phyloP scores from a whole-genome alignment of 2,329 filamentous ascomycete genomes.

The Neobulgaria alba region DNA sequence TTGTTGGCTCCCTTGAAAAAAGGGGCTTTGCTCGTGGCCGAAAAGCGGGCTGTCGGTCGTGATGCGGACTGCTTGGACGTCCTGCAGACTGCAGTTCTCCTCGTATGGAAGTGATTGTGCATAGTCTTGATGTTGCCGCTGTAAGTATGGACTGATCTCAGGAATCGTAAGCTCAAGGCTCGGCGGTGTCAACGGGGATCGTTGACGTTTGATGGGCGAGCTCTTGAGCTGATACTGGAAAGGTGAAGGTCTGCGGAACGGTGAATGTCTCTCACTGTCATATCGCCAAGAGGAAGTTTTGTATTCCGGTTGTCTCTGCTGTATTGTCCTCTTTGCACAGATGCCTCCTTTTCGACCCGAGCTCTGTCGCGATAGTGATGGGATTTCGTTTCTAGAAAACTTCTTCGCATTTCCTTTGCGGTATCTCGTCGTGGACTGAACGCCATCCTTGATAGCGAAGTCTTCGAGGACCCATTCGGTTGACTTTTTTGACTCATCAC shows the following conservation, averaged over 20 bases:
- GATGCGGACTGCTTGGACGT: slow-evolving; percentile 23
- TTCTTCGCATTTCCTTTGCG: slow-evolving; percentile 40
- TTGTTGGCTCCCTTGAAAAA: background rate
- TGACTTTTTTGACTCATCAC: slow-evolving; percentile 53
- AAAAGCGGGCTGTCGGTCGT: slow-evolving; percentile 22
- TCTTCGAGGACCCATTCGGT: slow-evolving; percentile 70
- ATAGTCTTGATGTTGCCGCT: slow-evolving; percentile 14
- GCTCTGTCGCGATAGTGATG: slow-evolving; percentile 25
- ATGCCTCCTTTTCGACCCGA: slow-evolving; percentile 22
- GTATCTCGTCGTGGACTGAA: slow-evolving; percentile 80
- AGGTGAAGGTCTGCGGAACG: background rate
- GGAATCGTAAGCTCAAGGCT: slow-evolving; percentile 3
- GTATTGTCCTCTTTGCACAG: slow-evolving; percentile 17
- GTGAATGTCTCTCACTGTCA: slow-evolving; percentile 4
- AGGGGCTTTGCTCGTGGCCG: slow-evolving; percentile 7
- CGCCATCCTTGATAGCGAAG: slow-evolving; percentile 59
- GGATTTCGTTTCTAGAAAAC: slow-evolving; percentile 10
- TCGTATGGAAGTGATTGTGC: slow-evolving; percentile 20
- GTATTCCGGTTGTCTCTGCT: slow-evolving; percentile 9
- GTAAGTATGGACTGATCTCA: slow-evolving; percentile 16
- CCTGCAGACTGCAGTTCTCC: slow-evolving; percentile 17
- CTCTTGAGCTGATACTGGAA: slow-evolving; percentile 3
- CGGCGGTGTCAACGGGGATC: slow-evolving; percentile 21
- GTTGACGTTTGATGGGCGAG: too few species aligned
- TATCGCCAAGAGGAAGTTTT: background rate